These are phyloP conservation scores for Pleurotus salmoneostramineus DNA, from an alignment of 768 basidiomycete species.

Conservation along the genomic window DNA sequence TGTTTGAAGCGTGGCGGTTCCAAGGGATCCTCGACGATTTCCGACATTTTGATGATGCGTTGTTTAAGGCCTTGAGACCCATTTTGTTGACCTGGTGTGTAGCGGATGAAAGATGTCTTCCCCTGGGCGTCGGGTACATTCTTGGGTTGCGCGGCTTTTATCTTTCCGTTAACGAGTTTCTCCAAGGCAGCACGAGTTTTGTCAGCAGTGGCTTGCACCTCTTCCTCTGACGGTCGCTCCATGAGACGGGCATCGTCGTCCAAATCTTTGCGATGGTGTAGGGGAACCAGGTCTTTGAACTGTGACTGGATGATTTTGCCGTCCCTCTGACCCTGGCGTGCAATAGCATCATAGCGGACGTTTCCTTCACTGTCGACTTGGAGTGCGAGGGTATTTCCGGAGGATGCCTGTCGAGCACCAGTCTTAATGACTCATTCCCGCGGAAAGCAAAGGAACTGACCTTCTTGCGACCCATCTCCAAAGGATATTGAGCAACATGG, in stretches of 20 bases:
- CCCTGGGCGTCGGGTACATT: slow-evolving; percentile 83
- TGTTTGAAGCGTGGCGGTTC: slow-evolving; percentile 98
- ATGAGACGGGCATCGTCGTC: slow-evolving; percentile 67
- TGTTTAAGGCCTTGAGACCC: slow-evolving; percentile 74
- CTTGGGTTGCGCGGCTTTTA: slow-evolving; percentile 98
- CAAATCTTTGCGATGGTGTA: slow-evolving; percentile 85
- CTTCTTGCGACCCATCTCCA: slow-evolving; percentile 96
- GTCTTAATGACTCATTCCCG: background rate
- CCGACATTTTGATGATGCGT: slow-evolving; percentile 98
- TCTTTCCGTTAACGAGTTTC: slow-evolving; percentile 91
- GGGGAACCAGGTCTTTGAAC: slow-evolving; percentile 96
- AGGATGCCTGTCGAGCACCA: slow-evolving; percentile 57
- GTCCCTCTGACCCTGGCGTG: slow-evolving; percentile 87
- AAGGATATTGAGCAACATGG: slow-evolving; percentile 94
- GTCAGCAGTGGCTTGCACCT: slow-evolving; percentile 88
- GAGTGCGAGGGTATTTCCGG: slow-evolving; percentile 92
- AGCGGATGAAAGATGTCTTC: slow-evolving; percentile 88
- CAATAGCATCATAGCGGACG: slow-evolving; percentile 96
- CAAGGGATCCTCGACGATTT: slow-evolving; percentile 95
- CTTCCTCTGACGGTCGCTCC: slow-evolving; percentile 93
- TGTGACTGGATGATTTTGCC: slow-evolving; percentile 90
- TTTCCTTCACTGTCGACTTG: slow-evolving; percentile 97
- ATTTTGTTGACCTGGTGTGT: slow-evolving; percentile 91
- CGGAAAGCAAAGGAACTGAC: slow-evolving; percentile 32
- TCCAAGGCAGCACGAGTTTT: slow-evolving; percentile 89